phyloP scores from a whole-genome alignment of 305 asterid species.

The Rubia tinctorum region DNA sequence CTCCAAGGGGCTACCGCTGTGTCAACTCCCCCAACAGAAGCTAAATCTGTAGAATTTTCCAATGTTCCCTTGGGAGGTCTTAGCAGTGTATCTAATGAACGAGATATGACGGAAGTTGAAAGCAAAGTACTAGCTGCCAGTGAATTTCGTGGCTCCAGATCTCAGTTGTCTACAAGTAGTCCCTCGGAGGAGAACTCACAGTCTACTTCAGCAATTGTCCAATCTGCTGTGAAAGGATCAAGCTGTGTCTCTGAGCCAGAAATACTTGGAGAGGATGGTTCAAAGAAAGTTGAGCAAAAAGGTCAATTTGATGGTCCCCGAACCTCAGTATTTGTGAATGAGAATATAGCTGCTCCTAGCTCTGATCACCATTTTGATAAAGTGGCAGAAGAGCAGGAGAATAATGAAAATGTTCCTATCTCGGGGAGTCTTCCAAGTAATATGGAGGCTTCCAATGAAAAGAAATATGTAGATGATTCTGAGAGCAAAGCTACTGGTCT shows the following conservation, averaged over 20 bases:
- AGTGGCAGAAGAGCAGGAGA: constrained; percentile 11
- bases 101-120: constrained; percentile 1
- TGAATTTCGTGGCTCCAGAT: not conserved
- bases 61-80: constrained; percentile 1
- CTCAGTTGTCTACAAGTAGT: constrained; percentile 3
- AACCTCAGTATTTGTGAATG: constrained; percentile 1
- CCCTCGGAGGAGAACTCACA: constrained; percentile 6
- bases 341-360: not conserved
- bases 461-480: constrained; percentile 24
- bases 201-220: not conserved
- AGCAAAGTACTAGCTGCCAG: not conserved
- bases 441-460: constrained; percentile 17
- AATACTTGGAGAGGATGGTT: constrained; percentile 15
- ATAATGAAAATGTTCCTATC: not conserved
- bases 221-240: not conserved
- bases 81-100: not conserved
- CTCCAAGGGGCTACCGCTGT: not conserved
- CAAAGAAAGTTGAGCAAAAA: constrained; percentile 13
- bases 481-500: constrained; percentile 22
- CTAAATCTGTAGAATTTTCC: not conserved
- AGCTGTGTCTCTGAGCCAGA: constrained; percentile 5
- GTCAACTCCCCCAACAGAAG: constrained; percentile 1
- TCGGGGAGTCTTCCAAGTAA: not conserved
- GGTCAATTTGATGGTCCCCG: constrained; percentile 2
- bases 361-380: constrained; percentile 5